A percentile compares a stretch with the other conserved stretches of the same genome.
Evolutionary conservation across 257 asterid genomes (phyloP).

Genomic region (Petunia secreta): DNA sequence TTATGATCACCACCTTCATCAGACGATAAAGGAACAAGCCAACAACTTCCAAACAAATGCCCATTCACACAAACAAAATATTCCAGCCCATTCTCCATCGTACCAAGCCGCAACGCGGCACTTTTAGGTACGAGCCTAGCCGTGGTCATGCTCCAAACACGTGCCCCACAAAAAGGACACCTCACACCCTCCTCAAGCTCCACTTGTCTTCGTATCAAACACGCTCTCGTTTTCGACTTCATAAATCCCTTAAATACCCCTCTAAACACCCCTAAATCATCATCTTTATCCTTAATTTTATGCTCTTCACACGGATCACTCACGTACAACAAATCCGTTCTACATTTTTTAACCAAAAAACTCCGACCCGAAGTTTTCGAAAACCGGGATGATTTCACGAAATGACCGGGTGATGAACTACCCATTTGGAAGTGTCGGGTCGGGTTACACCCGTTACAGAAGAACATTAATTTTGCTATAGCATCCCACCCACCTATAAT

Average conservation of each 20-base stretch:
- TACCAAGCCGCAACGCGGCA: constrained; percentile 70
- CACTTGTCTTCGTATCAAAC: constrained; percentile 50
- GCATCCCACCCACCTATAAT: constrained; percentile 71
- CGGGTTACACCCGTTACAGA: constrained; percentile 76
- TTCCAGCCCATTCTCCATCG: constrained; percentile 64
- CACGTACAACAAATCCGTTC: constrained; percentile 71
- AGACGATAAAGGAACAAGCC: constrained; percentile 73
- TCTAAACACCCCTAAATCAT: constrained; percentile 67
- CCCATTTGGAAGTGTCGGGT: constrained; percentile 47
- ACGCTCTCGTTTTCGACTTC: constrained; percentile 71
- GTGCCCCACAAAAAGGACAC: constrained; percentile 78
- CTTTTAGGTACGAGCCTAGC: constrained; percentile 65
- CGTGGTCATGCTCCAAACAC: constrained; percentile 88
- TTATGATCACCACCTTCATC: constrained; percentile 11
- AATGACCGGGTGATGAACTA: constrained; percentile 54
- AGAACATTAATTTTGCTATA: constrained; percentile 71
- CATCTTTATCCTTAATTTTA: constrained; percentile 29
- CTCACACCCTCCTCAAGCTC: constrained; percentile 53
- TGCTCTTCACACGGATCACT: constrained; percentile 87
- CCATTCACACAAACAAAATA: constrained; percentile 86
- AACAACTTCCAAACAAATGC: constrained; percentile 76
- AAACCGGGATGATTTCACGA: constrained; percentile 60
- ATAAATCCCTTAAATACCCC: constrained; percentile 74
- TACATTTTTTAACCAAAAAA: constrained; percentile 53
- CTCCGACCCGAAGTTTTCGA: constrained; percentile 90